Evolutionary conservation across 1,284 basidiomycete genomes (phyloP).

Genomic region (Sanguinoderma infundibulare): DNA sequence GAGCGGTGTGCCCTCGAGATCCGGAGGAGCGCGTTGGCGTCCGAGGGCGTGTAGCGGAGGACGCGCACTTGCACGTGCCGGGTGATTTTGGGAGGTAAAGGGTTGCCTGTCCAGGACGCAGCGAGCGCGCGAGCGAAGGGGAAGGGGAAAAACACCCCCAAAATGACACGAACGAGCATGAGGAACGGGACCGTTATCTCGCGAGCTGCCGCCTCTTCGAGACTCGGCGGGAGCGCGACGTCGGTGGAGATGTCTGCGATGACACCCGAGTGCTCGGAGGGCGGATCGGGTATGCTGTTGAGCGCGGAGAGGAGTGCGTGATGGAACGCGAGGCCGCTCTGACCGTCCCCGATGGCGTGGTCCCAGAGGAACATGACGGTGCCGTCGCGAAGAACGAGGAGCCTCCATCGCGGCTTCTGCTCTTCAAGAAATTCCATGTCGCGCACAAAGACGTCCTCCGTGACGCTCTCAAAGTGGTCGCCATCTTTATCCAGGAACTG

Average conservation of each 20-base stretch:
- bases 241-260: slow-evolving; percentile 22
- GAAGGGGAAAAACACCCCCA: slow-evolving; percentile 34
- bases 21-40: slow-evolving; percentile 30
- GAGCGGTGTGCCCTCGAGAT: slow-evolving; percentile 38
- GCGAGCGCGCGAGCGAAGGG: slow-evolving; percentile 27
- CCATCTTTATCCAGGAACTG: slow-evolving; percentile 32
- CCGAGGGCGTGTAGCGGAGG: slow-evolving; percentile 31
- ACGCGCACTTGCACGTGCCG: slow-evolving; percentile 30
- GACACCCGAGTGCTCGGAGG: slow-evolving; percentile 9
- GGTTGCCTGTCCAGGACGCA: slow-evolving; percentile 42
- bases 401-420: slow-evolving; percentile 45
- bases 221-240: slow-evolving; percentile 29
- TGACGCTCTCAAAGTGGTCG: slow-evolving; percentile 29
- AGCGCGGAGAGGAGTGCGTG: slow-evolving; percentile 39
- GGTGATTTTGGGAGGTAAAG: slow-evolving; percentile 21
- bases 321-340: slow-evolving; percentile 46
- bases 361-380: slow-evolving; percentile 43
- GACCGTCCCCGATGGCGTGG: slow-evolving; percentile 46
- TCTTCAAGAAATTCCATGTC: slow-evolving; percentile 32
- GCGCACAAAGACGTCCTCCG: slow-evolving; percentile 34
- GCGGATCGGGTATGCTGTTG: slow-evolving; percentile 17
- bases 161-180: slow-evolving; percentile 30
- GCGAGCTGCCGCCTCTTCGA: slow-evolving; percentile 38
- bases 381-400: slow-evolving; percentile 38
- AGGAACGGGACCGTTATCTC: slow-evolving; percentile 34